phyloP scores from a whole-genome alignment of 306 rosid genomes.

The Rosa rugosa region DNA sequence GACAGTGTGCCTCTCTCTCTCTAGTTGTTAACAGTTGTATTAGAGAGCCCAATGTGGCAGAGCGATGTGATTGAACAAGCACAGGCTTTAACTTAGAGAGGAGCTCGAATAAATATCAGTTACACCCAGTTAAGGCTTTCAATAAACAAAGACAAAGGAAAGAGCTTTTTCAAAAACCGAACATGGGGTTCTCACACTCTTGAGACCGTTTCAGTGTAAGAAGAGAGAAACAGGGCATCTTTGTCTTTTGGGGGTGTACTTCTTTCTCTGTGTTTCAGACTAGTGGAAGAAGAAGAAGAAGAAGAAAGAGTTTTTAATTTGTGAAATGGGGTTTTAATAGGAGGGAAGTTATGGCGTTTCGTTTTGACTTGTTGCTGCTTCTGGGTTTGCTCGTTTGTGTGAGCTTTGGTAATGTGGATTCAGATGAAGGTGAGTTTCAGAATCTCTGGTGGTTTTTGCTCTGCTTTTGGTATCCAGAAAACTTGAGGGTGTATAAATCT shows the following conservation, averaged over 20 bases:
- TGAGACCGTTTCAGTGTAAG: not conserved
- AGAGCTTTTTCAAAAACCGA: slow-evolving; percentile 2
- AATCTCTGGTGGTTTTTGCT: slow-evolving; percentile 2
- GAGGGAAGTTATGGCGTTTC: slow-evolving; percentile 53
- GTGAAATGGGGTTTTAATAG: slow-evolving; percentile 9
- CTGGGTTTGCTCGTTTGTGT: slow-evolving; percentile 43
- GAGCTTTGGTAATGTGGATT: slow-evolving; percentile 50
- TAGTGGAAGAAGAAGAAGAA: not conserved
- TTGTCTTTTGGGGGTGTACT: slow-evolving; percentile 1
- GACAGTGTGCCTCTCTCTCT: slow-evolving; percentile 6
- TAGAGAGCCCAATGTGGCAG: slow-evolving; percentile 36
- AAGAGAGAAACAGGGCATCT: not conserved
- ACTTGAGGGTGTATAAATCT: not conserved
- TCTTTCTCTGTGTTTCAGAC: slow-evolving; percentile 2
- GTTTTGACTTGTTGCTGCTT: slow-evolving; percentile 45
- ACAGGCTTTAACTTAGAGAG: slow-evolving; percentile 27
- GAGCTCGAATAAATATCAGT: not conserved
- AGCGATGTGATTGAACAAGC: slow-evolving; percentile 79
- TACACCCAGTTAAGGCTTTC: slow-evolving; percentile 26
- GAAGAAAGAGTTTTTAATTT: not conserved
- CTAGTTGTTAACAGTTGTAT: slow-evolving; percentile 44
- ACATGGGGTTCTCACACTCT: not conserved
- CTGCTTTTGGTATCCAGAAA: slow-evolving; percentile 12
- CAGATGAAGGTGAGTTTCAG: slow-evolving; percentile 76
- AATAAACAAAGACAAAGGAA: slow-evolving; percentile 12